Evolutionary conservation across 352 stramenopile genomes (phyloP), one percentile per base, ranked within the genome.

Genomic region (Plasmopara muralis): DNA sequence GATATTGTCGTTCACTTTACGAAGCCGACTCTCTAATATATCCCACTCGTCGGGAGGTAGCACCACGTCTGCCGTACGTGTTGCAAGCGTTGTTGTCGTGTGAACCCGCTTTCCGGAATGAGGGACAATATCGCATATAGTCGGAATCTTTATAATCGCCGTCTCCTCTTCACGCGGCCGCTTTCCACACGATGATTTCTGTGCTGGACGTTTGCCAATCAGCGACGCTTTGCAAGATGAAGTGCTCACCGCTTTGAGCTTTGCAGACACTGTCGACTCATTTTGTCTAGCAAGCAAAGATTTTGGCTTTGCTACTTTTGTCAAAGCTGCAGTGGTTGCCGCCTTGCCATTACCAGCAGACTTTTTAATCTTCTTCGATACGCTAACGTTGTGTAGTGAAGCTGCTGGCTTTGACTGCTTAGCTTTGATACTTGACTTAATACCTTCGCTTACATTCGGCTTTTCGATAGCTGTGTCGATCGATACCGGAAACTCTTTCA

Each of bases 1-100:
- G 12, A 88, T 79, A 33, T 74, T 78, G 51, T 88, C 74, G 45
- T 84, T 88, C 41, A 82, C 65, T 50, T 84, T 85, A 13, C 74
- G 74, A 9, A 88, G 53, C 8, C 77, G 72, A 33, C 69, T 71
- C 41, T 85, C 71, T 20, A 84, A 38, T 3, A 88, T 70, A 55
- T 85, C 77, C 58, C 76, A 88, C 47, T 85, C 74, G 42, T 88
- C 74, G 2, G 70, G 72, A 45, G 74, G 72, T 30, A 83, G 56
- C 50, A 78, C 59, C 43, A 77, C 46, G 30, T 81, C 69, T 5
- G 56, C 55, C 29, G 54, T 15, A 1, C 65, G 66, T 42, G 64
- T 60, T 33, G 72, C 70, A 48, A 79, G 65, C 8, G 70, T 67
- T 6, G 75, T 78, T n/a, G 49, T 58, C 13, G 67, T 68, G 39